Conservation (phyloP, 129 eudicot genomes). For the Tagetes patula region DNA sequence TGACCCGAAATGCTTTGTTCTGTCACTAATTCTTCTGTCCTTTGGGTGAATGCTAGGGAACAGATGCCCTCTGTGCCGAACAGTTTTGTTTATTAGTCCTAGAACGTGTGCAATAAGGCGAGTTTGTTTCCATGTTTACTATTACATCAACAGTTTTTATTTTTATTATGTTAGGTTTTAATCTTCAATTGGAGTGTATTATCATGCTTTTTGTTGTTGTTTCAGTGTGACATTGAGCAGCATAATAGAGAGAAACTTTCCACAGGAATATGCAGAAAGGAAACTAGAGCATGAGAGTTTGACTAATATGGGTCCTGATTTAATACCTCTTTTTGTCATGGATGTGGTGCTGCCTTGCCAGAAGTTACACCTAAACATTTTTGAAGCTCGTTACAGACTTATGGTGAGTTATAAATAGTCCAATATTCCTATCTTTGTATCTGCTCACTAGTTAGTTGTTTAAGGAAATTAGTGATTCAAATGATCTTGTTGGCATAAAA, state of each 20-base stretch:
- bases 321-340: constrained; percentile 96
- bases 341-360: constrained; percentile 97
- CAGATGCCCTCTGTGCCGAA: constrained; percentile 94
- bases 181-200: not conserved
- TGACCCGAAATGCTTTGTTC: not conserved
- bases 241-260: constrained; percentile 86
- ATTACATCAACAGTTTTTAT: not conserved
- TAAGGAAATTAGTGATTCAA: not conserved
- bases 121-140: constrained; percentile 24
- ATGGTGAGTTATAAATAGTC: constrained; percentile 62
- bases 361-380: constrained; percentile 81
- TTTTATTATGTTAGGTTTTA: not conserved
- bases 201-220: not conserved
- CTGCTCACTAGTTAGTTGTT: not conserved
- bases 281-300: constrained; percentile 73
- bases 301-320: constrained; percentile 71
- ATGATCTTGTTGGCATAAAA: too few relatives aligned
- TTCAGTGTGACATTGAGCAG: constrained; percentile 85
- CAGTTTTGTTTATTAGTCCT: constrained; percentile 80
- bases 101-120: constrained; percentile 89
- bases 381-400: constrained; percentile 98
- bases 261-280: constrained; percentile 86
- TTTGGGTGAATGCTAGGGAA: constrained; percentile 58
- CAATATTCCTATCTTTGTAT: constrained; percentile 1
- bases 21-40: constrained; percentile 20